phyloP scores from a whole-genome alignment of 2,329 filamentous ascomycete genomes.

The Pestalotiopsis sp. region DNA sequence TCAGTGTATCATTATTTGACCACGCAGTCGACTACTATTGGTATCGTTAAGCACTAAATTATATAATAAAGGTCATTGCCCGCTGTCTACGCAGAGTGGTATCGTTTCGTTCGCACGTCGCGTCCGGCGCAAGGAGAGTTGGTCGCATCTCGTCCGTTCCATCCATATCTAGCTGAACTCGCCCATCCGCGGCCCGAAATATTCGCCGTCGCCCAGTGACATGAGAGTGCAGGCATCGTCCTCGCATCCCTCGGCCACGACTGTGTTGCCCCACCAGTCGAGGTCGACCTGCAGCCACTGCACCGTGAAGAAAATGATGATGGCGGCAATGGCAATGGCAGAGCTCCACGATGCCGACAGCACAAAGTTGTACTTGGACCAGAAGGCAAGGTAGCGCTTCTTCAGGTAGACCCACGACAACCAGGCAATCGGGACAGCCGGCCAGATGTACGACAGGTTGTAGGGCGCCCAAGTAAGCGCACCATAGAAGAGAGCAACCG shows the following conservation, averaged over 20 bases:
- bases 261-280: slow-evolving; percentile 51
- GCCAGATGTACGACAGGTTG: slow-evolving; percentile 51
- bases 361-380: slow-evolving; percentile 32
- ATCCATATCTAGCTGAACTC: not conserved
- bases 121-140: not conserved
- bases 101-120: not conserved
- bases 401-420: slow-evolving; percentile 21
- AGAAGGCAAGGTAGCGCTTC: slow-evolving; percentile 25
- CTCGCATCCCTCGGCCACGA: slow-evolving; percentile 41
- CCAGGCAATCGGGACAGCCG: slow-evolving; percentile 48
- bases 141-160: not conserved
- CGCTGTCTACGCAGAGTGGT: not conserved
- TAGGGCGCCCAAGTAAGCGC: slow-evolving; percentile 28
- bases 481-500: slow-evolving; percentile 29
- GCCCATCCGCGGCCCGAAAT: slow-evolving; percentile 30
- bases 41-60: not conserved
- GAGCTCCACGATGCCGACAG: slow-evolving; percentile 28
- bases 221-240: slow-evolving; percentile 40
- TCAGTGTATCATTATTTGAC: not conserved
- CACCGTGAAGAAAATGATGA: slow-evolving; percentile 30
- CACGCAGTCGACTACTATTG: not conserved
- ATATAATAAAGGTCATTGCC: not conserved
- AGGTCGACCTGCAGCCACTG: slow-evolving; percentile 24
- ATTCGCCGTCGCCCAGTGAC: slow-evolving; percentile 31
- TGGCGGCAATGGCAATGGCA: slow-evolving; percentile 26